Percentiles rank a stretch among this genome's conserved stretches.
Evolutionary conservation across 345 rosid species (phyloP).

Genomic region (Odontarrhena argentea): DNA sequence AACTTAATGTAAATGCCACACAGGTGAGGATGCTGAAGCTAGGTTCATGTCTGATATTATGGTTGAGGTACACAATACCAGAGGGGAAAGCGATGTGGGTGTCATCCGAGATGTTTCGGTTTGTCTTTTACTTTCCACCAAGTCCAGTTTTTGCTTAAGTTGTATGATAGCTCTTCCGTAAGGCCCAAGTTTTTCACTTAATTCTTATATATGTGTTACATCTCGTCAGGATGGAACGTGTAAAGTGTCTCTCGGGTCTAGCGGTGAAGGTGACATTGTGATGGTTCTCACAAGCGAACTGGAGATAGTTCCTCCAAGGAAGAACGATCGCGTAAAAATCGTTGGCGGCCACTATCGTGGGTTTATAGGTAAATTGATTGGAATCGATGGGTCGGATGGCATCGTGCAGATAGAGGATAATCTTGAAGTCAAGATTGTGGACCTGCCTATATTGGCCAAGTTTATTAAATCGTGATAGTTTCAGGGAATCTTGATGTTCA

Average conservation of each 20-base stretch:
- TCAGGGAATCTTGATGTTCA: not conserved
- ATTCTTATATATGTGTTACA: not conserved
- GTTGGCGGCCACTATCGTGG: conserved; percentile 85
- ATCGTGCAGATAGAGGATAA: conserved; percentile 84
- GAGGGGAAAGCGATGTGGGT: conserved; percentile 61
- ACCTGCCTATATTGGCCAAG: conserved; percentile 72
- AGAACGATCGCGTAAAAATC: conserved; percentile 80
- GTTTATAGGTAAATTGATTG: conserved; percentile 81
- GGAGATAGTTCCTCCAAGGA: conserved; percentile 73
- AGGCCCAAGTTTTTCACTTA: not conserved
- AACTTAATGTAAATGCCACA: conserved; percentile 21
- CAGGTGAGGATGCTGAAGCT: conserved; percentile 83
- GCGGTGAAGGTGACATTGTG: conserved; percentile 61
- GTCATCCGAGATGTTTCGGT: conserved; percentile 45
- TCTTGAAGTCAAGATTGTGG: conserved; percentile 91
- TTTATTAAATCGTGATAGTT: conserved; percentile 38
- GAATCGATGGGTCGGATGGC: conserved; percentile 89
- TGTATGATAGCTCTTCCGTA: not conserved
- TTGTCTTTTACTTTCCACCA: conserved; percentile 6
- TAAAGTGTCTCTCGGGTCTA: conserved; percentile 64
- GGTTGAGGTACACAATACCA: conserved; percentile 69
- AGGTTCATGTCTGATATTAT: conserved; percentile 89
- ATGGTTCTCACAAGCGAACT: conserved; percentile 56
- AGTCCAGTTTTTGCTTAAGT: conserved; percentile 1
- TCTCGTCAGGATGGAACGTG: conserved; percentile 78